These are phyloP conservation scores for Penicillium italicum DNA, from an alignment of 2,329 filamentous ascomycete species.

Conservation along the genomic window DNA sequence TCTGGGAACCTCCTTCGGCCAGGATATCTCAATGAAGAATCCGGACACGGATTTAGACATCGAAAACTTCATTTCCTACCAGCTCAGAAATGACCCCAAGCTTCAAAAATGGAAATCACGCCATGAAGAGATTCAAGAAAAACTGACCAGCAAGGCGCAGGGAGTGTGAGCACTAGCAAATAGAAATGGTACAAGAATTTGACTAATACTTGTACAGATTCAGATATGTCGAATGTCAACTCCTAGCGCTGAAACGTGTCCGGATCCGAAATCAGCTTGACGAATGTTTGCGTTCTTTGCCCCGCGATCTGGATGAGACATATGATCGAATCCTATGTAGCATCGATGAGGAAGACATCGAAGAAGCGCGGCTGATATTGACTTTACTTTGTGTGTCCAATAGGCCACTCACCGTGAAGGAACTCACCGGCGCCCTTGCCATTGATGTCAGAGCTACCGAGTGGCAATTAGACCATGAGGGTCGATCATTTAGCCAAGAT, in stretches of 20 bases:
- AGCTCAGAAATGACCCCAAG: constrained; percentile 12
- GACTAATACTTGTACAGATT: constrained; percentile 22
- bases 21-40: constrained; percentile 4
- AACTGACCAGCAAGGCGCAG: background rate
- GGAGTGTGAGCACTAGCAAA: constrained; percentile 8
- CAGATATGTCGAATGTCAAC: constrained; percentile 30
- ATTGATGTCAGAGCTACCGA: constrained; percentile 16
- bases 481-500: constrained; percentile 14
- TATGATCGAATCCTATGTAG: constrained; percentile 30
- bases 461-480: constrained; percentile 8
- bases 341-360: constrained; percentile 15
- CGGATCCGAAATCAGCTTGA: constrained; percentile 22
- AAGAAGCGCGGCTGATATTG: constrained; percentile 25
- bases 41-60: constrained; percentile 22
- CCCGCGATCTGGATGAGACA: constrained; percentile 28
- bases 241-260: constrained; percentile 11
- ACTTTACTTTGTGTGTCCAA: constrained; percentile 24
- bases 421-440: constrained; percentile 26
- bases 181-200: background rate
- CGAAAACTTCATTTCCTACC: constrained; percentile 18
- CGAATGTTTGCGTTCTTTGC: constrained; percentile 23
- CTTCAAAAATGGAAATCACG: constrained; percentile 15
- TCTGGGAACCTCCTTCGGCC: background rate
- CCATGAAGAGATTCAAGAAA: constrained; percentile 9
- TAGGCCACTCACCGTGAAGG: constrained; percentile 20